phyloP scores from a whole-genome alignment of 371 early-diverging fungal genomes.

The Mortierella sp. region DNA sequence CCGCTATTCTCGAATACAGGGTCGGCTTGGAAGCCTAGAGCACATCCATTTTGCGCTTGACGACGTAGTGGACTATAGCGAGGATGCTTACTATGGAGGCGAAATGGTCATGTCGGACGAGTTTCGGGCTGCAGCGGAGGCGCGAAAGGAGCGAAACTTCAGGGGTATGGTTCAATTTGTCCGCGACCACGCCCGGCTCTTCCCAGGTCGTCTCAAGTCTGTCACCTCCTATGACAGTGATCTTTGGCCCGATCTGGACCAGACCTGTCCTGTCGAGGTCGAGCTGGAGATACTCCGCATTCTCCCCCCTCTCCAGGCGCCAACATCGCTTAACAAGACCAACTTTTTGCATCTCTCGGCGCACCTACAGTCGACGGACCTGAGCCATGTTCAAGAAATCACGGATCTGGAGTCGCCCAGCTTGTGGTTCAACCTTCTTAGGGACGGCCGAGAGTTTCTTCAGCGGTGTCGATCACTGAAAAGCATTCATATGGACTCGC shows the following conservation, averaged over 20 bases:
- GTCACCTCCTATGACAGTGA: neutral
- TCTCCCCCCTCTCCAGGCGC: neutral
- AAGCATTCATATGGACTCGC: neutral
- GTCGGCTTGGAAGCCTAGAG: neutral
- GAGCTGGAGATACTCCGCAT: neutral
- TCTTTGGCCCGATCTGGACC: neutral
- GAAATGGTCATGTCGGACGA: neutral
- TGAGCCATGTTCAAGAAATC: neutral
- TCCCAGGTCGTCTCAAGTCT: neutral
- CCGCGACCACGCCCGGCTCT: neutral
- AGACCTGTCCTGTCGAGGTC: neutral
- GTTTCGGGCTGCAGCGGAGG: neutral
- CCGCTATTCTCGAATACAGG: neutral
- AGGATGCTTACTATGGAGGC: neutral
- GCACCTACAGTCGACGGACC: neutral
- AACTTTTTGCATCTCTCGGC: neutral
- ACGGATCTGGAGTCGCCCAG: neutral
- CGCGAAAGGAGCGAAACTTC: neutral
- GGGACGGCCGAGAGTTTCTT: neutral
- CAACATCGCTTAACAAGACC: neutral
- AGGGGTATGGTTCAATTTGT: neutral
- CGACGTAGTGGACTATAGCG: neutral
- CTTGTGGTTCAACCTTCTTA: neutral
- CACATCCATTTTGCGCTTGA: neutral
- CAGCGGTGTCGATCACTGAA: neutral